Evolutionary conservation across 1,284 basidiomycete genomes (phyloP), one percentile per base, ranked within the genome.

Genomic region (Wallemia mellicola): DNA sequence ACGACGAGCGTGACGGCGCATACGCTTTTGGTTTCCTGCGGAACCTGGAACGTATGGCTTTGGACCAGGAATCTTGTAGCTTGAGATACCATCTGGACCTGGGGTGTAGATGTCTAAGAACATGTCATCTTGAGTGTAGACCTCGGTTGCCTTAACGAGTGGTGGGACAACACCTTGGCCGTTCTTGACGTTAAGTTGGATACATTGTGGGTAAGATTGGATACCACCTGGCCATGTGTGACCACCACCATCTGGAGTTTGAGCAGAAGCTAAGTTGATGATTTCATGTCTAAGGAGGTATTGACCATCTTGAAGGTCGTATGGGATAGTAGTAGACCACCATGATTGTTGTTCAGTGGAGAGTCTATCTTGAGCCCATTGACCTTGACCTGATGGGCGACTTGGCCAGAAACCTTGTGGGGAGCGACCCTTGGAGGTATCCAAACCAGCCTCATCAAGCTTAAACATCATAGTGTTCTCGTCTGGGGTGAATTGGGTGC

Each of bases 171-270:
- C 55, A 25, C 27, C 55, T 48, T 57, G 24, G 22, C 55, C 55
- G 55, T n/a, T n/a, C 25, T 57, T 27, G 24, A 57, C 27, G 24
- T 57, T 28, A 24, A 57, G 55, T n/a, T 57, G 55, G 55, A 57
- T 48, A 48, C 38, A 48, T 24, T 57, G 55, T 28, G 25, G 25
- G 55, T 28, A 26, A 25, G 55, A 57, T n/a, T 57, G 55, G 55
- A 48, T 48, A 48, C 38, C 38, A n/a, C 38, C 38, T 48, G 38
- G 38, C 38, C 38, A 48, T 17, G 38, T 48, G 38, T 48, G 38
- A 17, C 38, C 38, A 48, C 38, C 38, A 22, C 9, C 9, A n/a
- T 48, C 19, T 11, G 38, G 9, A n/a, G 9, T 48, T 24, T 28
- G 3, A 57, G 55, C 27, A 2, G 55, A 57, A 57, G 55, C 25